Conservation (phyloP, 371 early-diverging fungal species). For the Mortierella sp. region DNA sequence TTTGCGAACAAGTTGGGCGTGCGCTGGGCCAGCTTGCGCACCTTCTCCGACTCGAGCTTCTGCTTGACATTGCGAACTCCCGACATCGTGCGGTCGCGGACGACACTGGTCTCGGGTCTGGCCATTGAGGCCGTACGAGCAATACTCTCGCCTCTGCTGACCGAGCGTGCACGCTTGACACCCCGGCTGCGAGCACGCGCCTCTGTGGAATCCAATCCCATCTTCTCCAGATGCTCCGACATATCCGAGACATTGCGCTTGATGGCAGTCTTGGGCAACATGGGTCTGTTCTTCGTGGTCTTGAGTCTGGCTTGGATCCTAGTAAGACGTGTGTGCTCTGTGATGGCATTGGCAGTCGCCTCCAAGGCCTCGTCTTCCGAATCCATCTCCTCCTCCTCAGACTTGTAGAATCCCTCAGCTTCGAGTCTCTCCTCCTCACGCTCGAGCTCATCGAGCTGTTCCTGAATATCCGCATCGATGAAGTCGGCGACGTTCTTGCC, state of each 20-base stretch:
- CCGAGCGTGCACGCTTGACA: slow-evolving; percentile 80
- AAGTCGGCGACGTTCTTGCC: slow-evolving; percentile 99
- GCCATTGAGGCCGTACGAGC: slow-evolving; percentile 60
- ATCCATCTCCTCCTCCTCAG: slow-evolving; percentile 77
- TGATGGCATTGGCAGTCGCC: slow-evolving; percentile 84
- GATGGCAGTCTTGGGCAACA: slow-evolving; percentile 64
- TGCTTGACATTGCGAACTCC: slow-evolving; percentile 85
- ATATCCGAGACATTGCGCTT: slow-evolving; percentile 71
- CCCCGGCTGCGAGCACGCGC: slow-evolving; percentile 67
- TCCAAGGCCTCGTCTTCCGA: slow-evolving; percentile 83
- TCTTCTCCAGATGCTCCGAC: slow-evolving; percentile 59
- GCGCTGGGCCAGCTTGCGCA: slow-evolving; percentile 77
- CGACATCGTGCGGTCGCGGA: slow-evolving; percentile 75
- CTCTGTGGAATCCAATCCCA: slow-evolving; percentile 64
- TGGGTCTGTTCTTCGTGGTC: slow-evolving; percentile 53
- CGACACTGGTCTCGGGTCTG: slow-evolving; percentile 48
- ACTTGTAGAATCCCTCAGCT: slow-evolving; percentile 94
- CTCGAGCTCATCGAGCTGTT: slow-evolving; percentile 95
- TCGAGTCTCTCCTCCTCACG: slow-evolving; percentile 95
- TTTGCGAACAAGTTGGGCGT: slow-evolving; percentile 82
- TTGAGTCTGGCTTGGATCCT: slow-evolving; percentile 71
- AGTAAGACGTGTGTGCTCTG: slow-evolving; percentile 87
- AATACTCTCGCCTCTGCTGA: slow-evolving; percentile 71
- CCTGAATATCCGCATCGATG: slow-evolving; percentile 98
- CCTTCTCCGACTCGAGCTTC: slow-evolving; percentile 79